Evolutionary conservation across 2,329 filamentous ascomycete genomes (phyloP).

Genomic region (Alternaria panax): DNA sequence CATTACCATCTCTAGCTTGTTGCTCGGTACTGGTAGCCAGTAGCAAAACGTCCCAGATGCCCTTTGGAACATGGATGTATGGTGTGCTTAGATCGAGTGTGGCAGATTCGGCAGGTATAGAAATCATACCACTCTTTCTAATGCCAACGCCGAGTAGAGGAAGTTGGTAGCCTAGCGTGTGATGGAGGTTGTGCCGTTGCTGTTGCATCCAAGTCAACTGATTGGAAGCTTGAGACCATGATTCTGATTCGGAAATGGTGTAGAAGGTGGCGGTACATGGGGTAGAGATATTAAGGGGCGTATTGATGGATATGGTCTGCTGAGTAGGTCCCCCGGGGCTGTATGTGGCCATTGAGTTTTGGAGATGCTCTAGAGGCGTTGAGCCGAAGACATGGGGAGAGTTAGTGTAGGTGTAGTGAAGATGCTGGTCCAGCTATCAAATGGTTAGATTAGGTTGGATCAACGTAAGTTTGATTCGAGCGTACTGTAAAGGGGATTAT

Average conservation of each 20-base stretch:
- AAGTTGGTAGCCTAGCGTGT: conserved; percentile 3
- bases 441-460: background rate
- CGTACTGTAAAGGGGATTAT: conserved; percentile 3
- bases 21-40: conserved; percentile 18
- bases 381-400: background rate
- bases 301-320: conserved; percentile 4
- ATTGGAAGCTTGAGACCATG: background rate
- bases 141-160: conserved; percentile 19
- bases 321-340: background rate
- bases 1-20: background rate
- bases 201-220: conserved; percentile 2
- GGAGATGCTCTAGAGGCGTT: conserved; percentile 6
- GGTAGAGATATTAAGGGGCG: conserved; percentile 4
- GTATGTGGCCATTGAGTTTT: background rate
- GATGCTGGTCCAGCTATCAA: conserved; percentile 11
- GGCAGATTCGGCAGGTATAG: conserved; percentile 10
- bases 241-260: background rate
- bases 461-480: background rate
- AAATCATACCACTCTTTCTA: conserved; percentile 27
- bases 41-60: conserved; percentile 25
- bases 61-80: conserved; percentile 19
- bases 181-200: background rate
- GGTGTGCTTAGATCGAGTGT: conserved; percentile 22
- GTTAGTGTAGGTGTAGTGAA: conserved; percentile 12
- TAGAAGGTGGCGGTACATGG: conserved; percentile 6